These are phyloP conservation scores for Pythium sp. DNA, from an alignment of 352 stramenopile species.

Conservation along the genomic window DNA sequence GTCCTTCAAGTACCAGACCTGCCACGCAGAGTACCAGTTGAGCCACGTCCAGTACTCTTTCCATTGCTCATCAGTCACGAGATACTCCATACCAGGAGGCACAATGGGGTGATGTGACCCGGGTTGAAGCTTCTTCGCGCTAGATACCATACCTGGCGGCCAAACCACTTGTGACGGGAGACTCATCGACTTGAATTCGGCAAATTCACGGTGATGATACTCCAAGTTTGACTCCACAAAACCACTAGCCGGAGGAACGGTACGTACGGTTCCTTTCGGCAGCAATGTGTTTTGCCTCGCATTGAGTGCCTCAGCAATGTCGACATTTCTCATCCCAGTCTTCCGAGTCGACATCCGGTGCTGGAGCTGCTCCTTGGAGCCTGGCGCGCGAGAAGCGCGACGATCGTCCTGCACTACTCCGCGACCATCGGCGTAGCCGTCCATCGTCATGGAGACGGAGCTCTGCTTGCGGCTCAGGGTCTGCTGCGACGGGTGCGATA, in stretches of 20 bases:
- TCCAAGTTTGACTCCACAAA: too few relatives aligned
- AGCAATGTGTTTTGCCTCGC: too few relatives aligned
- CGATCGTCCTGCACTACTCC: neutral
- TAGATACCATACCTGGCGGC: constrained; percentile 52
- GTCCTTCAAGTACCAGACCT: constrained; percentile 57
- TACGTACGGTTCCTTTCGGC: too few relatives aligned
- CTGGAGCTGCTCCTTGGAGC: neutral
- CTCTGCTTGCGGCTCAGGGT: constrained; percentile 9
- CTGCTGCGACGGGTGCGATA: neutral
- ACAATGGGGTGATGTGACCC: constrained; percentile 32
- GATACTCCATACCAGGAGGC: constrained; percentile 46
- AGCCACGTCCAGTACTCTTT: constrained; percentile 64
- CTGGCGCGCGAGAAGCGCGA: neutral
- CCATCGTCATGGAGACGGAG: constrained; percentile 16
- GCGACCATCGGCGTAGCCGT: constrained; percentile 3
- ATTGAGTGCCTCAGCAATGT: too few relatives aligned
- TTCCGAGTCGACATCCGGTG: neutral
- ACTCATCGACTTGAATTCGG: neutral
- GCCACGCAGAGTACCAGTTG: constrained; percentile 69
- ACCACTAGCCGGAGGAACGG: too few relatives aligned
- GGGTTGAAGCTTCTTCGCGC: constrained; percentile 23
- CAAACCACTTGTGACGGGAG: constrained; percentile 29
- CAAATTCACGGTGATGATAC: too few relatives aligned
- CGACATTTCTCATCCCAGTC: too few relatives aligned
- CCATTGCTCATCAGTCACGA: constrained; percentile 53